Percentiles rank a stretch among this genome's conserved stretches.
phyloP scores from a whole-genome alignment of 306 rosid species.

The Heteromeles arbutifolia region DNA sequence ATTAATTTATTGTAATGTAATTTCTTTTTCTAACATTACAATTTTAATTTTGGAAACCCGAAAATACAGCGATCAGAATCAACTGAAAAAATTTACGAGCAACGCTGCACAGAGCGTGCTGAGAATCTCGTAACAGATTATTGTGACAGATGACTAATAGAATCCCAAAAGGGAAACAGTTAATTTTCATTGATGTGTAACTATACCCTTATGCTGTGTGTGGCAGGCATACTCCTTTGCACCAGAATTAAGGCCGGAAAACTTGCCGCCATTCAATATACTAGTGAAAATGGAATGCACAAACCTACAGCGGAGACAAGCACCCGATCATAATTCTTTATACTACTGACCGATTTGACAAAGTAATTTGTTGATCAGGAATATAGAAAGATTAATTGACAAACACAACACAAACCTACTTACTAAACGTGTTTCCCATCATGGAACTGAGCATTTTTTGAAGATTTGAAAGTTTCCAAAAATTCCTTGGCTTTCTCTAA shows the following conservation, averaged over 20 bases:
- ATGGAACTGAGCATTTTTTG: conserved; percentile 79
- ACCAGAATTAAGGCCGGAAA: background rate
- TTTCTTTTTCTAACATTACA: background rate
- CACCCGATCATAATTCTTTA: background rate
- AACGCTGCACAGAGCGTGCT: background rate
- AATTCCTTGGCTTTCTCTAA: conserved; percentile 53
- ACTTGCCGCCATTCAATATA: background rate
- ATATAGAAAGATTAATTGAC: background rate
- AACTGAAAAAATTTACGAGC: background rate
- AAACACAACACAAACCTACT: conserved; percentile 5
- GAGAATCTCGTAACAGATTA: background rate
- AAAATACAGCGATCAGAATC: background rate
- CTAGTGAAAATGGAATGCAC: background rate
- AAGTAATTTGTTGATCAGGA: background rate
- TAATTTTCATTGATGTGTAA: background rate
- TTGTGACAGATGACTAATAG: background rate
- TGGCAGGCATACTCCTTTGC: conserved; percentile 1
- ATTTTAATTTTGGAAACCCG: background rate
- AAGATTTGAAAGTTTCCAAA: conserved; percentile 79
- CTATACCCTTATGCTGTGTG: background rate
- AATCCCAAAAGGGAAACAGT: background rate
- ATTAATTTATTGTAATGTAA: background rate
- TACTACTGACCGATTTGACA: background rate
- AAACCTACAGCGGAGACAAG: background rate
- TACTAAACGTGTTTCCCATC: conserved; percentile 79